Conservation (phyloP, 805 yeast species). For the Myxozyma monticola region DNA sequence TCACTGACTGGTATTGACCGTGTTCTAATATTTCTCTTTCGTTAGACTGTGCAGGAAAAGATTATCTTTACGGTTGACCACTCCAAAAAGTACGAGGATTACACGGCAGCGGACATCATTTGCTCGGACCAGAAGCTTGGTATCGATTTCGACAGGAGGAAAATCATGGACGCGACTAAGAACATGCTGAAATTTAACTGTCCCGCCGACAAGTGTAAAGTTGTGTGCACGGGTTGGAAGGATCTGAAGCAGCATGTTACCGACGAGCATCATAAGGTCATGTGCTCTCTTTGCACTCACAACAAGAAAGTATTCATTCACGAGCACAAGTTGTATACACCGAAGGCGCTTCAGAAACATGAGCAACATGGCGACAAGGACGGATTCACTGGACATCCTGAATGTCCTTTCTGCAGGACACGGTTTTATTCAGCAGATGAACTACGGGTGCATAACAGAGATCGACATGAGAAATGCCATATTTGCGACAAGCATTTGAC, state of each 20-base stretch:
- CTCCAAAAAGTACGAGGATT: constrained; percentile 43
- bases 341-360: constrained; percentile 66
- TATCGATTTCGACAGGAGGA: constrained; percentile 58
- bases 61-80: constrained; percentile 57
- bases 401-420: constrained; percentile 75
- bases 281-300: constrained; percentile 76
- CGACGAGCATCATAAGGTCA: constrained; percentile 58
- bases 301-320: constrained; percentile 73
- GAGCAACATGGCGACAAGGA: constrained; percentile 64
- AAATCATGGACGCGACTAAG: constrained; percentile 52
- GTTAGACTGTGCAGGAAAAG: constrained; percentile 51
- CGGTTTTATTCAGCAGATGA: constrained; percentile 90
- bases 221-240: constrained; percentile 51
- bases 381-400: constrained; percentile 88
- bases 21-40: background rate
- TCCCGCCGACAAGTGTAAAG: constrained; percentile 46
- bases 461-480: constrained; percentile 83
- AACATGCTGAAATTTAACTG: constrained; percentile 58
- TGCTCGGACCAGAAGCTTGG: constrained; percentile 49
- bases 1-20: background rate
- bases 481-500: constrained; percentile 75
- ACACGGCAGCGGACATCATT: constrained; percentile 40
- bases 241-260: constrained; percentile 65
- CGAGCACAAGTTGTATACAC: constrained; percentile 65
- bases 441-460: constrained; percentile 74